These are phyloP conservation scores for Saccharum spontaneum DNA, from an alignment of 176 grass and related monocot species.

Conservation along the genomic window DNA sequence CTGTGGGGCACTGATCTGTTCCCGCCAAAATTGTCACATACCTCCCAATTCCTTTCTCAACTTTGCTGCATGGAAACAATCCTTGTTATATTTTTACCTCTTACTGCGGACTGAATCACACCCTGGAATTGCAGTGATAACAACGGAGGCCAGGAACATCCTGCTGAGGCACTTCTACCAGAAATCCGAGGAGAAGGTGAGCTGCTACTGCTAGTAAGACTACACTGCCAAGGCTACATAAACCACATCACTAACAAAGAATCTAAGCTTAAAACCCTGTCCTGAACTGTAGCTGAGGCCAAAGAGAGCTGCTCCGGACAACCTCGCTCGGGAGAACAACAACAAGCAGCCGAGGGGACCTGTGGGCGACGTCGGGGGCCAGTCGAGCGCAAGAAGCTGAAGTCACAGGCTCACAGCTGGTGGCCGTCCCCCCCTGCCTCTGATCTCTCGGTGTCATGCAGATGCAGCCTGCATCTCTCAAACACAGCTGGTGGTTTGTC, in stretches of 20 bases:
- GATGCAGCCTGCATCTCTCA: neutral
- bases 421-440: neutral
- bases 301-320: slow-evolving; percentile 76
- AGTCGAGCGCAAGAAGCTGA: slow-evolving; percentile 37
- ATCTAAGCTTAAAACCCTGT: neutral
- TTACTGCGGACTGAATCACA: neutral
- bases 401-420: neutral
- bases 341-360: slow-evolving; percentile 60
- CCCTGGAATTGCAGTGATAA: slow-evolving; percentile 61
- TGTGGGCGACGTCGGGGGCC: slow-evolving; percentile 24
- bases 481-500: neutral
- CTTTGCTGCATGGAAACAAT: neutral
- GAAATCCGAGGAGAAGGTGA: slow-evolving; percentile 84
- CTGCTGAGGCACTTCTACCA: slow-evolving; percentile 75
- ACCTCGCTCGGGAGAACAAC: slow-evolving; percentile 43
- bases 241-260: neutral
- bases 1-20: neutral
- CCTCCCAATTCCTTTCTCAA: neutral
- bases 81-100: neutral
- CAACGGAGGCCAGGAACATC: slow-evolving; percentile 80
- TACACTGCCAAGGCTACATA: neutral
- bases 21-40: neutral
- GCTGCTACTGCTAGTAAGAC: slow-evolving; percentile 3
- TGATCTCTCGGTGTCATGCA: neutral
- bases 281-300: slow-evolving; percentile 57